A percentile compares a stretch with the other conserved stretches of the same genome.
Evolutionary conservation across 2,329 filamentous ascomycete species (phyloP).

Genomic region (Stachybotrys chlorohalonatus): DNA sequence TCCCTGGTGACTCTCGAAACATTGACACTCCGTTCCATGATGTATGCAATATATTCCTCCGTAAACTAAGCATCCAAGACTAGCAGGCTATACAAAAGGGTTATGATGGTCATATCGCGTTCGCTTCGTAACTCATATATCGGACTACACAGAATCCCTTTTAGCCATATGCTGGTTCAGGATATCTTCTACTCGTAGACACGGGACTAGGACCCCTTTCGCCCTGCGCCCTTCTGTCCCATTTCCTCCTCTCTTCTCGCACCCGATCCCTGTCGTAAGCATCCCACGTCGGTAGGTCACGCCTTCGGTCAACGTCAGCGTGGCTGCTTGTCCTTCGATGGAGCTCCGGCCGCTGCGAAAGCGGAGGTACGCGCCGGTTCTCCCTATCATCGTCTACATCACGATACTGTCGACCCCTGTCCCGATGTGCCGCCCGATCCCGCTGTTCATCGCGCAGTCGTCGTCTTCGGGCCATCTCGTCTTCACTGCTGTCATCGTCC

Average conservation of each 20-base stretch:
- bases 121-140: background rate
- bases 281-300: constrained; percentile 25
- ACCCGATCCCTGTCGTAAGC: constrained; percentile 20
- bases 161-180: constrained; percentile 23
- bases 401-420: constrained; percentile 26
- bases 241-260: constrained; percentile 24
- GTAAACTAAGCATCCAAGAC: too few species aligned
- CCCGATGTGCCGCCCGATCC: constrained; percentile 16
- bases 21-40: too few species aligned
- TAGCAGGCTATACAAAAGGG: too few species aligned
- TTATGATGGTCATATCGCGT: background rate
- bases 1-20: too few species aligned
- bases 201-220: constrained; percentile 20
- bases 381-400: constrained; percentile 26
- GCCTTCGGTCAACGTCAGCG: constrained; percentile 35
- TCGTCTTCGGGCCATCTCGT: constrained; percentile 16
- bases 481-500: constrained; percentile 22
- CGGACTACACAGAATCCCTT: background rate
- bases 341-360: constrained; percentile 29
- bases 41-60: too few species aligned
- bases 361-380: constrained; percentile 20
- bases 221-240: constrained; percentile 23
- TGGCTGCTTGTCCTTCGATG: constrained; percentile 40
- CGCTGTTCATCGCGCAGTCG: constrained; percentile 12
- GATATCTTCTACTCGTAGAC: constrained; percentile 28